Base-by-base conservation (phyloP, 768 basidiomycete species). In the Infundibulicybe gibba region DNA sequence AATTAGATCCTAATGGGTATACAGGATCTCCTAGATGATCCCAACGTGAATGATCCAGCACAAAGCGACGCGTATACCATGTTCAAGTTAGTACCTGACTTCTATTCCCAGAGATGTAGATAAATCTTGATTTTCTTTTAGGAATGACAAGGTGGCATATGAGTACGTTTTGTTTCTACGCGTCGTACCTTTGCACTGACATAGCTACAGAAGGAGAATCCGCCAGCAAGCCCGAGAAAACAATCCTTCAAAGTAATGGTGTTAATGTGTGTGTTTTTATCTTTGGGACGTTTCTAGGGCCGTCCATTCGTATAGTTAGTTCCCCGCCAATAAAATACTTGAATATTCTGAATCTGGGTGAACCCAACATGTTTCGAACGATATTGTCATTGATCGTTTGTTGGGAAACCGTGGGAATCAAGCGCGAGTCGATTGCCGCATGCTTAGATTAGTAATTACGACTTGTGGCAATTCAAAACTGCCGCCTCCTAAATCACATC, bases 21-120 rank as follows among this genome's bases (percentile, higher is more conserved):
- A 43, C 97, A 99, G 65, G 97, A 98, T 57, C 74, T 99, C 2
- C 71, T 99, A 49, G 87, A 95, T 59, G 90, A 95, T 54, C 95
- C 97, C 8, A 99, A 99, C 59, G 90, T 94, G 35, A 90, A 87
- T 49, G 97, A 99, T 69, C 97, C 97, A 6, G 97, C 97, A 1
- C 97, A 99, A 63, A 93, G 94, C 46, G 95, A 98, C 56, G 97
- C 97, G 10, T 98, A 98, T 67, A 94, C 92, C 30, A 90, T 97
- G 85, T 98, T 94, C 78, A 97, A 95, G 94, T 95, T 56, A 58
- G 92, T 72, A 17, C 3, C 47, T 17, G 3, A 19, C 17, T 37
- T 39, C 34, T 37, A 17, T 38, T 11, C 20, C 31, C 12, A 32
- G 46, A 5, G 35, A 49, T 45, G 25, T 32, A 32, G 16, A 41